Evolutionary conservation across 805 yeast genomes (phyloP), one percentile per base, ranked within the genome.

Genomic region (Metschnikowia cerradonensis): DNA sequence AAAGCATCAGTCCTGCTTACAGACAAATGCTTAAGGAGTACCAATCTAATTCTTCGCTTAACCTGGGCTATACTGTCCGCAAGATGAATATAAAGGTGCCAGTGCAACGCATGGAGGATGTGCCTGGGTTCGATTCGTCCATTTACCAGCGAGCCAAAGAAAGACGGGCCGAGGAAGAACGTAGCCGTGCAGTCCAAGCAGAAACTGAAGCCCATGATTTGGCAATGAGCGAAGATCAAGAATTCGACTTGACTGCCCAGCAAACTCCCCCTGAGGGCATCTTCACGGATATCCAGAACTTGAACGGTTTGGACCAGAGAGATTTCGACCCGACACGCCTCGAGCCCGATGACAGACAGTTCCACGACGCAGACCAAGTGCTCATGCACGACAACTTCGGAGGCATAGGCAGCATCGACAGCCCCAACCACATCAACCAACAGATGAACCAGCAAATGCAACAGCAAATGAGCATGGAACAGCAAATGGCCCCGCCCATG

Each of bases 21-120:
- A 38, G 45, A 20, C 35, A 43, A n/a, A 4, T 49, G 14, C 33
- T 53, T 33, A 40, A 37, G 17, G 46, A 34, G 6, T 23, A 36
- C 8, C 26, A 17, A 15, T 17, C 41, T 6, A 41, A n/a, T 5
- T 19, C 41, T 13, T 45, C 40, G 4, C 36, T 50, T 23, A 48
- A 53, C 30, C 45, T 26, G 23, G 39, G 39, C n/a, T 31, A 42
- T 26, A 40, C 43, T 6, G 22, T 55, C 37, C 48, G 38, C 44
- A 52, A 47, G n/a, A 20, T 50, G 36, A 34, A 45, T 0, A 15
- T 37, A 14, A 40, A 49, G 1, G 49, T 41, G 17, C 35, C 32
- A 6, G 59, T 53, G 30, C 19, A 45, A 6, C 50, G 46, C 15
- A 50, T 57, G 60, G 53, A 52, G 17, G 59, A 58, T 26, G 61